phyloP scores from a whole-genome alignment of 805 yeast species.

The Metschnikowia amazonensis region DNA sequence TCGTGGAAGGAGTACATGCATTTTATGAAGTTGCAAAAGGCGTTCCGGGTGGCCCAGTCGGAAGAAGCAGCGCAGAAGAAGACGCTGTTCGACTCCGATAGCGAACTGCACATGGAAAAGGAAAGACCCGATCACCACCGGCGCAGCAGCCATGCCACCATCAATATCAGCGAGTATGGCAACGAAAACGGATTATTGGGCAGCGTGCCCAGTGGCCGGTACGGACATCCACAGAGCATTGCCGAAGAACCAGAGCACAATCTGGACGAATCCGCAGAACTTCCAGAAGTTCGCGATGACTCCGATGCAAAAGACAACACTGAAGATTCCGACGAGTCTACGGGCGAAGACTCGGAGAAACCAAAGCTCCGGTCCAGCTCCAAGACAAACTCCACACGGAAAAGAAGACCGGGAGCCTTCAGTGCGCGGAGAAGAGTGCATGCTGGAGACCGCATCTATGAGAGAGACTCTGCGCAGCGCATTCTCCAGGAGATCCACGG shows the following conservation, averaged over 20 bases:
- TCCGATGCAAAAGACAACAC: neutral
- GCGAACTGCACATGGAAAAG: conserved; percentile 11
- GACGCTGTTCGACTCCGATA: conserved; percentile 17
- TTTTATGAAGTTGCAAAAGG: conserved; percentile 55
- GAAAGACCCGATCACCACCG: conserved; percentile 7
- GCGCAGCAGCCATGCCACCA: conserved; percentile 22
- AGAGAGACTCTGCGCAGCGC: conserved; percentile 71
- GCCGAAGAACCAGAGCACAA: conserved; percentile 6
- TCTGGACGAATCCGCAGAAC: neutral
- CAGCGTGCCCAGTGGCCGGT: conserved; percentile 15
- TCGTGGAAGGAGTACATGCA: conserved; percentile 88
- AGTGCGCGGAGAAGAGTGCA: conserved; percentile 32
- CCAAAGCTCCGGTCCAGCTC: neutral
- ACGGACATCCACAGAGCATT: conserved; percentile 16
- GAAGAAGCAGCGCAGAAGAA: conserved; percentile 32
- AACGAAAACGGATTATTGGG: conserved; percentile 37
- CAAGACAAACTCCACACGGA: conserved; percentile 9
- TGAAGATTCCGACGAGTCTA: neutral
- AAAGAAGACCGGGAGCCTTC: conserved; percentile 37
- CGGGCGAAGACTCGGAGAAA: neutral
- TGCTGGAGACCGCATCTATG: conserved; percentile 53
- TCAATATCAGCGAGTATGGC: conserved; percentile 25
- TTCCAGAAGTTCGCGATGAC: neutral
- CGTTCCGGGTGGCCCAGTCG: conserved; percentile 45
- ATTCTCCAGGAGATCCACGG: conserved; percentile 74